Base-by-base conservation (phyloP, 371 early-diverging fungal genomes). In the Mucor sp. region DNA sequence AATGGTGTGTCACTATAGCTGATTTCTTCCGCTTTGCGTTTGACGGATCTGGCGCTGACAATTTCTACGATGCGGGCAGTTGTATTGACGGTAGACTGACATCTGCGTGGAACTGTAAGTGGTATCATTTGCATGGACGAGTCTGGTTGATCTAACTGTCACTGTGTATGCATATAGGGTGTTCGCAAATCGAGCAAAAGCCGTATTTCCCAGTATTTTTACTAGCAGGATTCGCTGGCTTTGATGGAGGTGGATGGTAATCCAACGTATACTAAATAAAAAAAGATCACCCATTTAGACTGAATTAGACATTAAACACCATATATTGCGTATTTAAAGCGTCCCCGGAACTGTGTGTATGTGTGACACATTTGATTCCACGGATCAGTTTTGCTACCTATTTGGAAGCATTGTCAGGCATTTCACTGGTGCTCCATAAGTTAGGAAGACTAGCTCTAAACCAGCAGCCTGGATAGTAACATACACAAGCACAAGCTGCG, bases 61-160 rank as follows among this genome's bases (percentile, higher is more conserved):
- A 95, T 78, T 96, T 94, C 69, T 95, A 93, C 78, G 92, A 95
- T 67, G 98, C 98, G 27, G 98, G 98, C 23, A 79, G 90, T n/a
- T 98, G 99, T 75, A 97, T 98, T 79, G 99, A 98, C 67, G 99
- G 98, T 28, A 85, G 99, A 43, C 75, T 98, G 66, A 98, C 97
- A 1, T 90, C 91, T 47, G 94, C 95, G 14, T 94, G 97, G 97
- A 97, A 98, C 76, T 98, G 97, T 82, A 77, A 79, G 77, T 3
- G 0, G 33, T 3, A 58, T 43, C 19, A 32, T 30, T 33, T 2
- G 23, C 21, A 8, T 25, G 19, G 21, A 21, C 11, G 30, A 4
- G 30, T 33, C 33, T 21, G 12, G 1, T 58, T 2, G 15, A 35
- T 47, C 6, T 53, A 25, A 17, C 30, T 4, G 6, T 30, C 23